A percentile compares a stretch with the other conserved stretches of the same genome.
Conservation (phyloP, 2,329 filamentous ascomycete species). For the Verticillium dahliae region DNA sequence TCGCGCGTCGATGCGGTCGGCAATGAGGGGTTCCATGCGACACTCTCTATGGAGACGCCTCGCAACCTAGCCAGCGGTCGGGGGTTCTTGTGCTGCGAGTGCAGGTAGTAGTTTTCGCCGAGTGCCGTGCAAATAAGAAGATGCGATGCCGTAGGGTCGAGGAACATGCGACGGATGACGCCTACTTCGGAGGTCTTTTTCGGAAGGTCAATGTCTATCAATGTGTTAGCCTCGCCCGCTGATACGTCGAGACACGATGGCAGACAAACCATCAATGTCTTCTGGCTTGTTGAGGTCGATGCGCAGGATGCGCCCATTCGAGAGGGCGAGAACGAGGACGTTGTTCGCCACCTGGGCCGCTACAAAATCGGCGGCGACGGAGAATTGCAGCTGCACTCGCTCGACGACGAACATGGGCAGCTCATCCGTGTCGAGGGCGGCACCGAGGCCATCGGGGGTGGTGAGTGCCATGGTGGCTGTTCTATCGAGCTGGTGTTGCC, state of each 20-base stretch:
- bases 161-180: slow-evolving; percentile 90
- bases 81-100: slow-evolving; percentile 86
- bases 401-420: slow-evolving; percentile 93
- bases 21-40: slow-evolving; percentile 91
- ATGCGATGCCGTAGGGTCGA: slow-evolving; percentile 94
- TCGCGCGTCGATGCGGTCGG: slow-evolving; percentile 92
- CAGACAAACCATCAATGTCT: slow-evolving; percentile 74
- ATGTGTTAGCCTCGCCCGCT: slow-evolving; percentile 4
- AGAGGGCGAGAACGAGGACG: slow-evolving; percentile 85
- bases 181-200: slow-evolving; percentile 89
- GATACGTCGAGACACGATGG: slow-evolving; percentile 5
- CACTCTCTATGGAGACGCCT: slow-evolving; percentile 77
- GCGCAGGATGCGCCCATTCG: slow-evolving; percentile 83
- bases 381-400: slow-evolving; percentile 87
- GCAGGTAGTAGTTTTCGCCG: slow-evolving; percentile 96
- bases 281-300: slow-evolving; percentile 92
- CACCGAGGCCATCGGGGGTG: slow-evolving; percentile 65
- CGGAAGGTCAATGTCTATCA: slow-evolving; percentile 85
- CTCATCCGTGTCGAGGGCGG: slow-evolving; percentile 42
- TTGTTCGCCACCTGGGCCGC: slow-evolving; percentile 97
- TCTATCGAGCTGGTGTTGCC: slow-evolving; percentile 1
- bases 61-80: slow-evolving; percentile 76
- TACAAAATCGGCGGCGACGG: slow-evolving; percentile 90
- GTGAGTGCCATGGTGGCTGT: slow-evolving; percentile 58
- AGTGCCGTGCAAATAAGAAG: slow-evolving; percentile 84